Evolutionary conservation across 257 asterid species (phyloP).

Genomic region (Primulina eburnea): DNA sequence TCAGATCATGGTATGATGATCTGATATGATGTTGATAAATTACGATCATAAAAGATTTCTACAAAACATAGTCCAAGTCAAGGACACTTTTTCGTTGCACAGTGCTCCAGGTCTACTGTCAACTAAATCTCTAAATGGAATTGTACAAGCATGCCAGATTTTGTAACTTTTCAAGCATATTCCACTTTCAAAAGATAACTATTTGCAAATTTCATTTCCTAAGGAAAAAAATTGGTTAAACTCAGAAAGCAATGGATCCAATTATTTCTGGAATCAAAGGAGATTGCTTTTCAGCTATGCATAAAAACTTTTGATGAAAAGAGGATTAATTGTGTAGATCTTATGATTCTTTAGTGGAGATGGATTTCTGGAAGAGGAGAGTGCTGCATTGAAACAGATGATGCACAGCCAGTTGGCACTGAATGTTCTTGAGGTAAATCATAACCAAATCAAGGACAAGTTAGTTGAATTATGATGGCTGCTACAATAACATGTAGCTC

Average conservation of each 20-base stretch:
- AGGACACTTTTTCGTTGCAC: background rate
- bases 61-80: background rate
- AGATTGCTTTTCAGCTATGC: no score
- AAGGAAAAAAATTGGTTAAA: background rate
- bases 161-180: background rate
- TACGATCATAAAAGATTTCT: background rate
- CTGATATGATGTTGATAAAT: constrained; percentile 5
- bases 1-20: background rate
- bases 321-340: no score
- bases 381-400: no score
- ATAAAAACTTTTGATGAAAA: no score
- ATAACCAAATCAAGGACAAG: background rate
- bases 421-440: no score
- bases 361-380: no score
- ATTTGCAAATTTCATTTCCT: background rate
- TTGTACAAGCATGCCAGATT: background rate
- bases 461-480: background rate
- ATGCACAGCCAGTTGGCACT: no score
- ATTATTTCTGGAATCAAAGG: no score
- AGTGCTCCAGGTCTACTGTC: constrained; percentile 1
- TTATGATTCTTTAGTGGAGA: no score
- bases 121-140: constrained; percentile 8
- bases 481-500: background rate
- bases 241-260: background rate
- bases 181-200: background rate